Percentiles rank a stretch among this genome's conserved stretches.
phyloP scores from a whole-genome alignment of 495 filamentous ascomycete genomes.

The Glarea lozoyensis region DNA sequence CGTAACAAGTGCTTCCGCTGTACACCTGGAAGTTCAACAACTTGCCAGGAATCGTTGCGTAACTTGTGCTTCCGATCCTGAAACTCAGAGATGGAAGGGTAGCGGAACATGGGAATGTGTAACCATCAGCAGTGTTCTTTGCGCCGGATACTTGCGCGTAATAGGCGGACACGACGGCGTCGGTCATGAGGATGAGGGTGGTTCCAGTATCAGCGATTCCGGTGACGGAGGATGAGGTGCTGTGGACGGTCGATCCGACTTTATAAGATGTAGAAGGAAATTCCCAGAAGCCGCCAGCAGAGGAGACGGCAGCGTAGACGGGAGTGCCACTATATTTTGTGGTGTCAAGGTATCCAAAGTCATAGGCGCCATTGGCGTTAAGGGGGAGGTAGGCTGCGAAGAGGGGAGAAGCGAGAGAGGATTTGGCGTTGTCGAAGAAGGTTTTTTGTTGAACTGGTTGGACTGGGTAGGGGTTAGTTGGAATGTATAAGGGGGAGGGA shows the following conservation, averaged over 20 bases:
- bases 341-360: slow-evolving; percentile 65
- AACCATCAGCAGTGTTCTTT: slow-evolving; percentile 43
- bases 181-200: slow-evolving; percentile 60
- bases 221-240: slow-evolving; percentile 36
- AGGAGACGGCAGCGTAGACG: slow-evolving; percentile 55
- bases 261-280: slow-evolving; percentile 51
- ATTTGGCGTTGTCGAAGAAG: slow-evolving; percentile 71
- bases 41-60: slow-evolving; percentile 43
- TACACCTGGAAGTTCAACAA: slow-evolving; percentile 46
- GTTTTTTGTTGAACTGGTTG: slow-evolving; percentile 59
- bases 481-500: slow-evolving; percentile 10
- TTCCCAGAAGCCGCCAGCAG: slow-evolving; percentile 65
- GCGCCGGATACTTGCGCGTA: slow-evolving; percentile 55
- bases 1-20: slow-evolving; percentile 46
- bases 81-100: slow-evolving; percentile 55
- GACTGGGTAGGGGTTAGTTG: slow-evolving; percentile 24
- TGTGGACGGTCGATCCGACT: slow-evolving; percentile 35
- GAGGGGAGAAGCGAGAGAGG: slow-evolving; percentile 53
- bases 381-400: slow-evolving; percentile 64
- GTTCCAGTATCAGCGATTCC: slow-evolving; percentile 69
- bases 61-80: slow-evolving; percentile 34
- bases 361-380: slow-evolving; percentile 56
- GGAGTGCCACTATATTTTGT: slow-evolving; percentile 56
- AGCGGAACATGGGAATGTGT: slow-evolving; percentile 56
- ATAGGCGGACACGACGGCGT: slow-evolving; percentile 49